A percentile compares a stretch with the other conserved stretches of the same genome.
phyloP scores from a whole-genome alignment of 139 green algal species.

The Pedinophyceae sp. region DNA sequence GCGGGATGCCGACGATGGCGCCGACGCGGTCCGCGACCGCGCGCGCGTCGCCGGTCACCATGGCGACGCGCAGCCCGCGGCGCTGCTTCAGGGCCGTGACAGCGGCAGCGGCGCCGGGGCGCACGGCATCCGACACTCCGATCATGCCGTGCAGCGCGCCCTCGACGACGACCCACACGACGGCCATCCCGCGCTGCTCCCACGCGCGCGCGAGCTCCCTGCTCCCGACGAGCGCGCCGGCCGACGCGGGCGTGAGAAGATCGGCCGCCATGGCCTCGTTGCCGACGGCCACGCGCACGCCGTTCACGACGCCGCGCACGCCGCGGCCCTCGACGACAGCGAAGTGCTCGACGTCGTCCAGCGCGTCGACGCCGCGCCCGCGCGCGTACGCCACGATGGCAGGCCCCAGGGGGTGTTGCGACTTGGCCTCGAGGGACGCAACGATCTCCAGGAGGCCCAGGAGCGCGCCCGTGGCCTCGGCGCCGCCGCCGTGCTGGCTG shows the following conservation, averaged over 20 bases:
- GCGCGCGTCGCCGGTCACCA: too few relatives aligned
- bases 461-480: too few relatives aligned
- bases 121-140: slow-evolving; percentile 9
- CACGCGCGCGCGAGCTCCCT: slow-evolving; percentile 12
- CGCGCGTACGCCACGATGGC: slow-evolving; percentile 22
- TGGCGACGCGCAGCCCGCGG: too few relatives aligned
- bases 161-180: slow-evolving; percentile 22
- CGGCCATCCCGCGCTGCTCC: slow-evolving; percentile 3
- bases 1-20: background rate
- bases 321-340: background rate
- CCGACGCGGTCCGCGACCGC: too few relatives aligned
- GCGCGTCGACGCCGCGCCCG: background rate
- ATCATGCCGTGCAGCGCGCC: slow-evolving; percentile 2
- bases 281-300: slow-evolving; percentile 2
- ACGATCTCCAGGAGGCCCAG: slow-evolving; percentile 11
- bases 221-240: slow-evolving; percentile 3
- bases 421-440: slow-evolving; percentile 19
- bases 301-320: background rate
- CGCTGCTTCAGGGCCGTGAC: slow-evolving; percentile 6
- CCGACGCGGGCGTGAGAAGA: background rate
- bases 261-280: slow-evolving; percentile 10
- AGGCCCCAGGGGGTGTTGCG: slow-evolving; percentile 31
- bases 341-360: background rate
- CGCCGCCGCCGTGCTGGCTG: slow-evolving; percentile 2
- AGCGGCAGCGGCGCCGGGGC: slow-evolving; percentile 3